These are phyloP conservation scores for Aspergillus latus DNA, from an alignment of 2,329 filamentous ascomycete genomes.

Conservation along the genomic window DNA sequence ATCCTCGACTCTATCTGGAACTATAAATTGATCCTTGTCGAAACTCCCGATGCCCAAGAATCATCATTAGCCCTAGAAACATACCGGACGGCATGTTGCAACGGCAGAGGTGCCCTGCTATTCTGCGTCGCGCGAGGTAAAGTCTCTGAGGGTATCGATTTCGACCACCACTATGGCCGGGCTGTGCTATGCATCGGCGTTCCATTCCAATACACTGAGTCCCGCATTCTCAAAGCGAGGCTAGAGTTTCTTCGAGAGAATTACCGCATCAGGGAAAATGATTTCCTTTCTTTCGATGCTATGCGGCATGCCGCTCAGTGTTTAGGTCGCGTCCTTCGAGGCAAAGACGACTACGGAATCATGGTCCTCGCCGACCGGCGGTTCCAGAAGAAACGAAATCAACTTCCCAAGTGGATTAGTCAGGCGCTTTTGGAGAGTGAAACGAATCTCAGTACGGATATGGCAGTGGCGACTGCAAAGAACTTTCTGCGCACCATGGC, in stretches of 20 bases:
- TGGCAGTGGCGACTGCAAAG: constrained; percentile 86
- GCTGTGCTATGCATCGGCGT: constrained; percentile 96
- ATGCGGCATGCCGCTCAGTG: constrained; percentile 99
- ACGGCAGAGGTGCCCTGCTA: constrained; percentile 88
- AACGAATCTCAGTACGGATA: constrained; percentile 89
- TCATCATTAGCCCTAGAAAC: constrained; percentile 94
- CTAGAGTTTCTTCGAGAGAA: constrained; percentile 96
- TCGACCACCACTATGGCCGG: constrained; percentile 96
- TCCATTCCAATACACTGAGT: constrained; percentile 98
- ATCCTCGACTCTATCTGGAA: constrained; percentile 98
- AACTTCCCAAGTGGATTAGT: constrained; percentile 96
- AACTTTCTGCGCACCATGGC: constrained; percentile 90
- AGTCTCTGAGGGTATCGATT: constrained; percentile 97
- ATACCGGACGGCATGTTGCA: constrained; percentile 95
- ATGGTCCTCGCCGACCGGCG: constrained; percentile 96
- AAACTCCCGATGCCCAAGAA: constrained; percentile 96
- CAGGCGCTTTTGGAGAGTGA: constrained; percentile 83
- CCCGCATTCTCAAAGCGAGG: constrained; percentile 89
- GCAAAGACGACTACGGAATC: constrained; percentile 99
- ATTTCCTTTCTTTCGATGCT: constrained; percentile 97
- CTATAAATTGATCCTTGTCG: constrained; percentile 96
- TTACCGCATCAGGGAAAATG: constrained; percentile 93
- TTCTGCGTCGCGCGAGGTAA: constrained; percentile 96
- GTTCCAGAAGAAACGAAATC: constrained; percentile 85
- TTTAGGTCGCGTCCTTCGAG: constrained; percentile 86